Evolutionary conservation across 352 stramenopile species (phyloP).

Genomic region (Paralagenidium karlingii): DNA sequence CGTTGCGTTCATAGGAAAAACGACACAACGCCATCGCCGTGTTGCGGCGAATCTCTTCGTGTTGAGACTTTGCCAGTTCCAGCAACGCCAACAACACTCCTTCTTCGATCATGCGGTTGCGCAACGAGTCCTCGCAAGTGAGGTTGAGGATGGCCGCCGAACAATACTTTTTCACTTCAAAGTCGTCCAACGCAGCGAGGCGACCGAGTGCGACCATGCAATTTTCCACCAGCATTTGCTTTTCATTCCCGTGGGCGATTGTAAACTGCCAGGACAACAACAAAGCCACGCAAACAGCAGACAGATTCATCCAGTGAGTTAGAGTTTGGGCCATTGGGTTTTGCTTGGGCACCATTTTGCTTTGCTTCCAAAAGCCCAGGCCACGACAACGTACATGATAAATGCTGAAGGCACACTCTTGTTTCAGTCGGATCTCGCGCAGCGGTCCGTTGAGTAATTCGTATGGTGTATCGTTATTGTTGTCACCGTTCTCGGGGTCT

Average conservation of each 20-base stretch:
- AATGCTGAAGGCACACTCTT: slow-evolving; percentile 71
- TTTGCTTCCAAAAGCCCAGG: no score
- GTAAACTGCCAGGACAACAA: slow-evolving; percentile 25
- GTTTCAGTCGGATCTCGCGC: slow-evolving; percentile 58
- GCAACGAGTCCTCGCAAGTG: slow-evolving; percentile 30
- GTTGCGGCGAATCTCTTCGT: slow-evolving; percentile 70
- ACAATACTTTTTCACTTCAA: slow-evolving; percentile 74
- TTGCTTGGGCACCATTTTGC: no score
- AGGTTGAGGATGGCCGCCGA: slow-evolving; percentile 73
- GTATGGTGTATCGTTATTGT: background rate
- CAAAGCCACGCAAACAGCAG: background rate
- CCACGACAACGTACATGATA: slow-evolving; percentile 33
- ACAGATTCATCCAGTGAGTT: no score
- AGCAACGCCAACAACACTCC: slow-evolving; percentile 54
- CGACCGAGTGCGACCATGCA: slow-evolving; percentile 58
- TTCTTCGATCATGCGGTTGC: slow-evolving; percentile 53
- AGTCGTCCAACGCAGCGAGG: slow-evolving; percentile 66
- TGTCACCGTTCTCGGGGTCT: background rate
- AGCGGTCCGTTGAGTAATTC: slow-evolving; percentile 10
- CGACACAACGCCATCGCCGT: slow-evolving; percentile 74
- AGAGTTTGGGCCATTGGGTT: no score
- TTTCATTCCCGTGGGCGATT: slow-evolving; percentile 44
- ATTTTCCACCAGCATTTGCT: slow-evolving; percentile 62
- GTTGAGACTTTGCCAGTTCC: slow-evolving; percentile 63
- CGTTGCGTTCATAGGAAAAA: slow-evolving; percentile 65